These are phyloP conservation scores for Taiozyma sp. DNA, from an alignment of 1,139 yeast species.

Conservation along the genomic window DNA sequence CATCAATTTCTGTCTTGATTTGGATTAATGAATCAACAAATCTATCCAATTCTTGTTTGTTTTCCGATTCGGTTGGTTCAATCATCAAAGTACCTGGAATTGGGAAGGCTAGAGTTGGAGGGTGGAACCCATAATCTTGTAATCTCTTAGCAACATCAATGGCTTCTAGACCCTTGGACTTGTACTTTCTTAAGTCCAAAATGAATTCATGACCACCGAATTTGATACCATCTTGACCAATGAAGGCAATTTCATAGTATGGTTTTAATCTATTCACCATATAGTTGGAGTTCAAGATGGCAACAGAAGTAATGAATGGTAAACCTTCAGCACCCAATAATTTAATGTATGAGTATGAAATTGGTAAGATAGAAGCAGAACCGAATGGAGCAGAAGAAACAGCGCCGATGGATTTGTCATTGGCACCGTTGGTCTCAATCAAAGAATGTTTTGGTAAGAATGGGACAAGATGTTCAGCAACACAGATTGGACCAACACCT, in stretches of 20 bases:
- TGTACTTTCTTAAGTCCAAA: slow-evolving; percentile 82
- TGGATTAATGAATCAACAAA: slow-evolving; percentile 84
- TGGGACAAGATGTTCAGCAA: slow-evolving; percentile 72
- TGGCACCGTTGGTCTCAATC: slow-evolving; percentile 43
- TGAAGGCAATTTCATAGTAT: slow-evolving; percentile 71
- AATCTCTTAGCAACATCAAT: slow-evolving; percentile 94
- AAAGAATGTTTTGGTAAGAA: slow-evolving; percentile 79
- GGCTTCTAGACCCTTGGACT: slow-evolving; percentile 80
- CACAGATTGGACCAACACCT: slow-evolving; percentile 98
- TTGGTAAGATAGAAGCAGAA: slow-evolving; percentile 88
- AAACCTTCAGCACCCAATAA: slow-evolving; percentile 84
- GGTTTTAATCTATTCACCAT: slow-evolving; percentile 75
- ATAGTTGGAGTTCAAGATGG: slow-evolving; percentile 93
- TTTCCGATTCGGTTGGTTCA: slow-evolving; percentile 96
- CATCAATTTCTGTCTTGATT: slow-evolving; percentile 77
- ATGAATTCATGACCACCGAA: slow-evolving; percentile 98
- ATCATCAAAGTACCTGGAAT: slow-evolving; percentile 96
- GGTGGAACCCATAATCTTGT: slow-evolving; percentile 98
- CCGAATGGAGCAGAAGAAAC: slow-evolving; percentile 96
- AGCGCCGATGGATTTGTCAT: slow-evolving; percentile 55
- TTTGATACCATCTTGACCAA: slow-evolving; percentile 54
- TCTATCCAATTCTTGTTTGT: slow-evolving; percentile 80
- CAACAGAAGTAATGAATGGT: slow-evolving; percentile 80
- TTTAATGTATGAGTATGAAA: slow-evolving; percentile 91
- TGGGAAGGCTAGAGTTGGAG: slow-evolving; percentile 98